Evolutionary conservation across 768 basidiomycete species (phyloP).

Genomic region (Mycena pura): DNA sequence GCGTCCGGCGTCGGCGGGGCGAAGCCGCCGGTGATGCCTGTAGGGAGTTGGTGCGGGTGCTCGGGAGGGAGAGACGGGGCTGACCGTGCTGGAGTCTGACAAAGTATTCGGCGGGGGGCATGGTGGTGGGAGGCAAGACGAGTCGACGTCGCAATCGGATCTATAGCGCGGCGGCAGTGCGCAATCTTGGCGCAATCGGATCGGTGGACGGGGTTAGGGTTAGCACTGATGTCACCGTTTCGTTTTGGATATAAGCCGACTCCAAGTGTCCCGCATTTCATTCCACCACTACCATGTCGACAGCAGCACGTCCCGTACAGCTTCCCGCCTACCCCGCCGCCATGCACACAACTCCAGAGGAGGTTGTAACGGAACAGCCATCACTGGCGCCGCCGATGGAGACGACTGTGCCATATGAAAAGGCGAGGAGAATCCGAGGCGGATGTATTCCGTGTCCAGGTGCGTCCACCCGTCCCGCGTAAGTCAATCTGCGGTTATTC

Average conservation of each 20-base stretch:
- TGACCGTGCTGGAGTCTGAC: conserved; percentile 68
- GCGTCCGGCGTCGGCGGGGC: conserved; percentile 69
- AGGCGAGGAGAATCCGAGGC: conserved; percentile 33
- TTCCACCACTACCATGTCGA: conserved; percentile 23
- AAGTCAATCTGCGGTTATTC: not conserved
- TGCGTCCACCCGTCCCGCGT: too few relatives aligned
- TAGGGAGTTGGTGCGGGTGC: not conserved
- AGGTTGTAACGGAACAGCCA: conserved; percentile 28
- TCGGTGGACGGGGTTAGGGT: not conserved
- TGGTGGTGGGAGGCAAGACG: conserved; percentile 35
- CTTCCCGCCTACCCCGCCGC: conserved; percentile 2
- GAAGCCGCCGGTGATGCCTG: conserved; percentile 82
- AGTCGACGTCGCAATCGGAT: conserved; percentile 3
- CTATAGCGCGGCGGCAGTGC: not conserved
- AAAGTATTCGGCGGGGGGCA: conserved; percentile 60
- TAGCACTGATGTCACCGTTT: conserved; percentile 6
- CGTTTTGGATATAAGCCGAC: conserved; percentile 1
- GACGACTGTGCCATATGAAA: conserved; percentile 5
- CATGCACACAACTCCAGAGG: conserved; percentile 4
- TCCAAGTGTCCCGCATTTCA: not conserved
- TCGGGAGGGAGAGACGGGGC: conserved; percentile 3
- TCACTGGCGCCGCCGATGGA: conserved; percentile 18
- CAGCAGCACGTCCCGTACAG: conserved; percentile 14
- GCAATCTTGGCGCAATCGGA: not conserved
- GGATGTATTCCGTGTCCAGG: conserved; percentile 42